Percentiles rank a stretch among this genome's conserved stretches.
Evolutionary conservation across 371 early-diverging fungal genomes (phyloP).

Genomic region (Enterospora canceri): DNA sequence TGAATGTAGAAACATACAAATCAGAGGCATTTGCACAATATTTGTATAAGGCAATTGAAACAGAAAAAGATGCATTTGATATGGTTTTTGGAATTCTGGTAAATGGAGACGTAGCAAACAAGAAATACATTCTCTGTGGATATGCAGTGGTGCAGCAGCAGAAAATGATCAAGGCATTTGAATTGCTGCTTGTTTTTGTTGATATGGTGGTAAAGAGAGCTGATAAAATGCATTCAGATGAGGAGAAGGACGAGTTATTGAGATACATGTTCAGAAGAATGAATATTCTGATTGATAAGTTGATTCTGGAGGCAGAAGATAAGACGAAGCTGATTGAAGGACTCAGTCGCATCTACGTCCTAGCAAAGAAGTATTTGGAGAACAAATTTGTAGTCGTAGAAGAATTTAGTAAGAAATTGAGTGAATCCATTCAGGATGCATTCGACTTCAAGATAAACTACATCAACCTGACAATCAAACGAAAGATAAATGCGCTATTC

Average conservation of each 20-base stretch:
- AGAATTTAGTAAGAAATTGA: conserved; percentile 7
- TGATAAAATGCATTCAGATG: conserved; percentile 16
- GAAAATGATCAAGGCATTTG: conserved; percentile 6
- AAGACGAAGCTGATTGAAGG: conserved; percentile 10
- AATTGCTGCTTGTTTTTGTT: conserved; percentile 19
- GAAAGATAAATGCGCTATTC: conserved; percentile 8
- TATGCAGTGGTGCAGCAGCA: neutral
- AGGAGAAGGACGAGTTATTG: conserved; percentile 26
- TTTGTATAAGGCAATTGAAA: conserved; percentile 11
- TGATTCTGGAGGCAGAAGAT: conserved; percentile 8
- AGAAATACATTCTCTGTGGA: conserved; percentile 23
- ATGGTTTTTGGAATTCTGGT: conserved; percentile 32
- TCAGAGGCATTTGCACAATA: conserved; percentile 22
- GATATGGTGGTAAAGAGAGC: conserved; percentile 14
- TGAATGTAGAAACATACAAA: conserved; percentile 8
- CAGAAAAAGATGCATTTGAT: conserved; percentile 34
- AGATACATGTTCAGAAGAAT: conserved; percentile 21
- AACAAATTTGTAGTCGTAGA: conserved; percentile 11
- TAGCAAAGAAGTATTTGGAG: conserved; percentile 25
- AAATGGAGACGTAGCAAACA: neutral
- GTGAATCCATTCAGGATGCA: conserved; percentile 5
- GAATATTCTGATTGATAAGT: conserved; percentile 12
- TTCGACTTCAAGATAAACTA: conserved; percentile 23
- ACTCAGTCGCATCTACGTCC: conserved; percentile 10
- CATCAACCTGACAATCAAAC: conserved; percentile 9